phyloP scores from a whole-genome alignment of 495 filamentous ascomycete species.

The Penicillium verhagenii region DNA sequence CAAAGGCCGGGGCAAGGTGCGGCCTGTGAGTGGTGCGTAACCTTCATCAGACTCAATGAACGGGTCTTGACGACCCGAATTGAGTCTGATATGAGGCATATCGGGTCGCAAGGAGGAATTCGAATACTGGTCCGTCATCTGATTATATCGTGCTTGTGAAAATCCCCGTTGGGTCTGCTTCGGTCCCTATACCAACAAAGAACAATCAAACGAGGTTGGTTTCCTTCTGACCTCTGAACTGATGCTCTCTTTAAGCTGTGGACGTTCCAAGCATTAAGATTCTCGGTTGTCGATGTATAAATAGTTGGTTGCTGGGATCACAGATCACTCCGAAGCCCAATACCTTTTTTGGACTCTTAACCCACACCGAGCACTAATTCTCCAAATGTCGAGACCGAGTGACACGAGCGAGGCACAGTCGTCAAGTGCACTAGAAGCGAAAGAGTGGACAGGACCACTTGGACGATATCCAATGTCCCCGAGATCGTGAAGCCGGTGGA shows the following conservation, averaged over 20 bases:
- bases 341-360: background rate
- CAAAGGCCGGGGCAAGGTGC: slow-evolving; percentile 24
- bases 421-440: slow-evolving; percentile 15
- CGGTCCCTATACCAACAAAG: background rate
- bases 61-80: slow-evolving; percentile 56
- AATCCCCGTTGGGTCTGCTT: background rate
- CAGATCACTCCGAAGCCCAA: background rate
- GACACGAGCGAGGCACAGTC: slow-evolving; percentile 6
- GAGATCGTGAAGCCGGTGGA: slow-evolving; percentile 7
- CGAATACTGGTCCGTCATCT: slow-evolving; percentile 23
- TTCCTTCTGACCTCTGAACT: background rate
- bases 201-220: background rate
- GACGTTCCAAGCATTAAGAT: background rate
- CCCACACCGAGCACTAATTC: background rate
- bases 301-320: background rate
- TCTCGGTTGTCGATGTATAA: background rate
- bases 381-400: background rate
- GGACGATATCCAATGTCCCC: slow-evolving; percentile 29
- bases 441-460: slow-evolving; percentile 30
- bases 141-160: background rate
- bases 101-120: slow-evolving; percentile 8
- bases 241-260: background rate
- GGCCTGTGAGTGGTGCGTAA: slow-evolving; percentile 21
- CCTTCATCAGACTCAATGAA: slow-evolving; percentile 34
- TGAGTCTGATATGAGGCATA: slow-evolving; percentile 58